These are phyloP conservation scores for Calonectria henricotiae DNA, from an alignment of 2,329 filamentous ascomycete species.

Conservation along the genomic window DNA sequence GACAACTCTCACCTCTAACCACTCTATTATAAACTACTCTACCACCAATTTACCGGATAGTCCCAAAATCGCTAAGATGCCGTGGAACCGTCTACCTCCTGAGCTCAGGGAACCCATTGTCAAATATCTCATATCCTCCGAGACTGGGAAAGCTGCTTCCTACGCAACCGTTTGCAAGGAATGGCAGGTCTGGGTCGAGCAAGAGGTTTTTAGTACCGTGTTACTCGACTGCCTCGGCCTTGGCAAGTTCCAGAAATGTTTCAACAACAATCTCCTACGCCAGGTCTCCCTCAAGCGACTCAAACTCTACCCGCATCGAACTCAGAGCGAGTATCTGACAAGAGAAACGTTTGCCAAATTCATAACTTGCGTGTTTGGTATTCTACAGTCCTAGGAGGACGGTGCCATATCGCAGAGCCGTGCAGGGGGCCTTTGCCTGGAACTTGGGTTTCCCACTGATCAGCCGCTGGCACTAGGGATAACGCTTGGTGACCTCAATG, in stretches of 20 bases:
- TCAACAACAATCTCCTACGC: neutral
- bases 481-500: neutral
- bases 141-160: neutral
- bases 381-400: constrained; percentile 18
- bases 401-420: neutral
- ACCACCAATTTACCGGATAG: neutral
- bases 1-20: neutral
- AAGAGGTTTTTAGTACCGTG: neutral
- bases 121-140: neutral
- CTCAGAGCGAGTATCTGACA: neutral
- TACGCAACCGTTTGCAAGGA: constrained; percentile 9
- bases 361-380: neutral
- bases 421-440: neutral
- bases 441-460: constrained; percentile 1
- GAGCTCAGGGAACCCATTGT: constrained; percentile 3
- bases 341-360: neutral
- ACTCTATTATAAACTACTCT: too few relatives aligned
- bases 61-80: neutral
- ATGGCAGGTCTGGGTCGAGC: constrained; percentile 10
- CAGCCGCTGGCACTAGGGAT: neutral
- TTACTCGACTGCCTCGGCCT: neutral
- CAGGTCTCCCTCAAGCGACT: neutral
- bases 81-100: neutral
- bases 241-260: neutral
- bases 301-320: neutral